A percentile compares a stretch with the other conserved stretches of the same genome.
phyloP scores from a whole-genome alignment of 169 alveolate species.

The Miamiensis avidus region DNA sequence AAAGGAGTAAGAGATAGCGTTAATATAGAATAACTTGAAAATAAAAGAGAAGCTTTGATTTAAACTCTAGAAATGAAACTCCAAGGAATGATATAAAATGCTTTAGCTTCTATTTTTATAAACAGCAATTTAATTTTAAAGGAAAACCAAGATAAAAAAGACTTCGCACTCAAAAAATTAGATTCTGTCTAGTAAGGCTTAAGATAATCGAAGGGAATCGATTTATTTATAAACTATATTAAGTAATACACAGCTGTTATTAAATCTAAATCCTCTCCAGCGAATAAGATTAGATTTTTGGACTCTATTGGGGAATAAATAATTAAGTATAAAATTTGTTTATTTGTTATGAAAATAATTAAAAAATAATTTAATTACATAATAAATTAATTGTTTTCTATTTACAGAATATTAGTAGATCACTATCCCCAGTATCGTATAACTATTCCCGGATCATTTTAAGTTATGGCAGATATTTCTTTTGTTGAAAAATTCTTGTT shows the following conservation, averaged over 20 bases:
- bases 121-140: constrained; percentile 18
- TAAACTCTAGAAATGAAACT: constrained; percentile 3
- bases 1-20: not conserved
- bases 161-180: constrained; percentile 3
- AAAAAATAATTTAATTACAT: not conserved
- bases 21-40: not conserved
- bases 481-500: constrained; percentile 1
- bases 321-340: not conserved
- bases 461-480: not conserved
- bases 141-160: constrained; percentile 13
- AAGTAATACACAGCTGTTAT: not conserved
- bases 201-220: not conserved
- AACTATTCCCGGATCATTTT: not conserved
- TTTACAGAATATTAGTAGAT: not conserved
- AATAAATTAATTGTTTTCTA: not conserved
- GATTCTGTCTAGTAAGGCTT: not conserved
- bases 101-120: constrained; percentile 16
- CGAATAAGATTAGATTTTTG: not conserved
- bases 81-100: not conserved
- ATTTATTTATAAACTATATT: not conserved
- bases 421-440: constrained; percentile 1
- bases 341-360: no score
- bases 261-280: not conserved
- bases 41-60: constrained; percentile 8
- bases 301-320: constrained; percentile 15